Base-by-base conservation (phyloP, 2,329 filamentous ascomycete genomes). In the Fusarium luffae region DNA sequence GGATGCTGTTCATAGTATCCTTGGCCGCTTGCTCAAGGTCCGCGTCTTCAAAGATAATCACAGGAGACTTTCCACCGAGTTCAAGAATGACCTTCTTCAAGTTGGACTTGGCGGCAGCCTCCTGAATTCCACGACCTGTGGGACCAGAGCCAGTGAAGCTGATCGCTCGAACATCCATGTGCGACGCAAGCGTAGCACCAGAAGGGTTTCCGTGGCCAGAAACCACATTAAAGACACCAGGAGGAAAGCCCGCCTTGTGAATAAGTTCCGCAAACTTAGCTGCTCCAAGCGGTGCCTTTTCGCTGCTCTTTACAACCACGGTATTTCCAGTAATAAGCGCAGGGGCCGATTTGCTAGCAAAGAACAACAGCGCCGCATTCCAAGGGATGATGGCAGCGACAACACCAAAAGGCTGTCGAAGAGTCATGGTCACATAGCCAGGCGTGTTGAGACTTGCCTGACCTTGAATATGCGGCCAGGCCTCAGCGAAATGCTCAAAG, bases 71-170 rank as follows among this genome's bases (percentile, higher is more conserved):
- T 48, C 90, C 90, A n/a, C 90, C 90, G 1, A 90, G 86, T 78
- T 91, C 89, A 19, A 91, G 83, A 4, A 87, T 88, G 12, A 91
- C 85, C 73, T 89, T 89, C 80, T 91, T 91, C 72, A 89, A 77
- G 66, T 87, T 87, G 7, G 85, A 92, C 3, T 85, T 82, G 7
- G 89, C 85, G 1, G 92, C 91, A 75, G 88, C 85, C 74, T 91
- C 91, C 86, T 93, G 92, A 56, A 95, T 92, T 55, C 89, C 83
- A 59, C 88, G 87, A 2, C 90, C 93, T 0, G 92, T 93, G 4
- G 83, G 84, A 3, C 89, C 91, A 11, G 89, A 92, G 28, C 93
- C 93, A 0, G 93, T 95, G 72, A 96, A 96, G 2, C 90, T 89
- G 51, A 95, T 83, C 75, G 91, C 93, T 71, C 92, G 88, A 30